Conservation (phyloP, 2,329 filamentous ascomycete species). For the Fusarium sp. region DNA sequence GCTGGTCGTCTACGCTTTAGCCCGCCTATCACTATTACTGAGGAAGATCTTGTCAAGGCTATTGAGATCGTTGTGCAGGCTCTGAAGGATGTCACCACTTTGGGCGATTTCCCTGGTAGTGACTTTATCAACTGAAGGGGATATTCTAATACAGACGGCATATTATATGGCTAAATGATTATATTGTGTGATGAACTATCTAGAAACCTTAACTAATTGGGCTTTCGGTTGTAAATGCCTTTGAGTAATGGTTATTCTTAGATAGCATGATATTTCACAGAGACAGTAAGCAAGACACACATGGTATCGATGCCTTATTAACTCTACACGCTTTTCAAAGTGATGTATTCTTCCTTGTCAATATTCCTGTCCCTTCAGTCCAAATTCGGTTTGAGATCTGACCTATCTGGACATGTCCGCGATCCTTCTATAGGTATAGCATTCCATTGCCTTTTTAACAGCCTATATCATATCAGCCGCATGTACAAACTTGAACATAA, state of each 20-base stretch:
- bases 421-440: not conserved
- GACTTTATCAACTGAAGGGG: constrained; percentile 9
- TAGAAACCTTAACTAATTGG: not conserved
- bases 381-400: not conserved
- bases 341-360: not conserved
- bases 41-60: constrained; percentile 14
- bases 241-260: not conserved
- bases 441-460: not conserved
- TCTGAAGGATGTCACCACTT: not conserved
- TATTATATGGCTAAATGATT: not conserved
- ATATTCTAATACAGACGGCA: not conserved
- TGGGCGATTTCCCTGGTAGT: constrained; percentile 7
- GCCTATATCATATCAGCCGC: too few species aligned
- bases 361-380: not conserved
- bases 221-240: not conserved
- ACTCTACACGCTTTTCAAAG: not conserved
- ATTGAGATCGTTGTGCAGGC: constrained; percentile 7
- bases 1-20: constrained; percentile 16
- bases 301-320: not conserved
- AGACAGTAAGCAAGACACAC: not conserved
- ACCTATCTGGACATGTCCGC: not conserved
- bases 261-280: not conserved
- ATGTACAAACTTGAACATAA: too few species aligned
- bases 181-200: not conserved
- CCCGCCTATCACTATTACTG: constrained; percentile 25